Base-by-base conservation (phyloP, 257 asterid genomes). In the Lycium ferocissimum region DNA sequence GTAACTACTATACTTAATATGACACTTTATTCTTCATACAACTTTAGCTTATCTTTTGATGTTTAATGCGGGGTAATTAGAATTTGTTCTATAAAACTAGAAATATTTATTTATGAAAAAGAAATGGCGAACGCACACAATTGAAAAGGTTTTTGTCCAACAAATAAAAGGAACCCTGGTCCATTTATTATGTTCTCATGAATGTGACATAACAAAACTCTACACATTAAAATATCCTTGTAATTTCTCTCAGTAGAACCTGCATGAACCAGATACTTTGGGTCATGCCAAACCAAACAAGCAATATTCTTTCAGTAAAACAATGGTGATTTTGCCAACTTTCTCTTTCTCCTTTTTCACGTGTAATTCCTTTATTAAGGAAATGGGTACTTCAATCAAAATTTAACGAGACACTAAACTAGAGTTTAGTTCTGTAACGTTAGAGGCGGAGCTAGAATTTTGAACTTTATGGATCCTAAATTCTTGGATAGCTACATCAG, bases 251-350 rank as follows among this genome's bases (percentile, higher is more conserved):
- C 82, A 53, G 65, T 78, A 14, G 82, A 78, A 33, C 82, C 82
- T 53, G 82, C 82, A 78, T 22, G 82, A 78, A 78, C 49, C 82
- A 4, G 82, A 78, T 78, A 78, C 82, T 15, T 53, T 78, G 82
- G 65, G 33, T 78, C 65, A 76, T 53, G 82, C 82, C 33, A 78
- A 78, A 78, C 82, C 82, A 78, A 76, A 26, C 82, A 26, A 78
- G 33, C 82, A 26, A 53, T 53, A 78, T 53, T 78, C 65, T 53
- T 51, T 78, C 82, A 78, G 82, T 53, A 26, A 78, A 51, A 78
- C 82, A 53, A 53, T 78, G 45, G 47, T 70, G 65, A 51, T 53
- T 26, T 78, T 15, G 7, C 82, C 22, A 53, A 53, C 33, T 7
- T 3, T 35, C 49, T 53, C 47, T 76, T 9, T 67, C 33, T n/a